Conservation (phyloP, 2,329 filamentous ascomycete species). For the Teratosphaeria destructans region DNA sequence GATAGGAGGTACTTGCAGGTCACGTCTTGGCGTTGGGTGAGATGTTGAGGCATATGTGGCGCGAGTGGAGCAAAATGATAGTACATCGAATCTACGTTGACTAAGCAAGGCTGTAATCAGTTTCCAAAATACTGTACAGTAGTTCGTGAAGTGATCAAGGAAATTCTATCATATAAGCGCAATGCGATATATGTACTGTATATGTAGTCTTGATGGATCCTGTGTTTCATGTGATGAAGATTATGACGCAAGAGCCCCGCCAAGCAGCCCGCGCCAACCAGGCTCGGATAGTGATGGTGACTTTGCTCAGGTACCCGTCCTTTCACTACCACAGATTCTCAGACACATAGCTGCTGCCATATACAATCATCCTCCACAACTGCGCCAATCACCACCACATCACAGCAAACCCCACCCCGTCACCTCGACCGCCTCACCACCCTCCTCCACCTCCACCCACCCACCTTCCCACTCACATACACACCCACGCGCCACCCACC, state of each 20-base stretch:
- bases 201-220: too few relatives aligned
- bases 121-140: too few relatives aligned
- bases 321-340: neutral
- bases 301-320: neutral
- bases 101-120: too few relatives aligned
- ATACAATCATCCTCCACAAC: too few relatives aligned
- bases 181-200: too few relatives aligned
- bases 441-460: neutral
- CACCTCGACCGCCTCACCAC: too few relatives aligned
- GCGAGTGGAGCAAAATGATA: neutral
- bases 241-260: neutral
- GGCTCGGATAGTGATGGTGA: neutral
- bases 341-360: neutral
- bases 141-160: too few relatives aligned
- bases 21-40: neutral
- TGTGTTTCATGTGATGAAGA: neutral
- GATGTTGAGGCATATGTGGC: neutral
- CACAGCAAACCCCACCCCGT: neutral
- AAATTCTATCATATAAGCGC: too few relatives aligned
- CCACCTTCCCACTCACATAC: neutral
- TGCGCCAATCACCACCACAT: neutral
- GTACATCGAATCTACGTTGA: too few relatives aligned
- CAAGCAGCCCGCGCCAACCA: neutral
- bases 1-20: neutral
- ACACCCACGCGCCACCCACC: conserved; percentile 2